phyloP scores from a whole-genome alignment of 108 stramenopile species.

The Cyclostephanos invisitatus region DNA sequence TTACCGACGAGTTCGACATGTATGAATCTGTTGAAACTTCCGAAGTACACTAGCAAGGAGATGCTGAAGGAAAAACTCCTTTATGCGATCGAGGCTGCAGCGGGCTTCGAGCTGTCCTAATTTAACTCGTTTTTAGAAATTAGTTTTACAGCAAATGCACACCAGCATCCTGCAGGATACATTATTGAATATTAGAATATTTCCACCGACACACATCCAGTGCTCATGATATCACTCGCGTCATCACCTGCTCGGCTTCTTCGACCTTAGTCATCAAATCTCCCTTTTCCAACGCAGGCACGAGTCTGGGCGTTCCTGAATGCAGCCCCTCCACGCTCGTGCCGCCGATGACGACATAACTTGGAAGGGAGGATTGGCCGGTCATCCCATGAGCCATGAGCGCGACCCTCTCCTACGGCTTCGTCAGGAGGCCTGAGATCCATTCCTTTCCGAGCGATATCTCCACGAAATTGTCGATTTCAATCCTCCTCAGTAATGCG shows the following conservation, averaged over 20 bases:
- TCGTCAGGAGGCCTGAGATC: constrained; percentile 64
- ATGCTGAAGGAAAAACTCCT: constrained; percentile 90
- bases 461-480: constrained; percentile 49
- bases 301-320: constrained; percentile 65
- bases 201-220: too few relatives aligned
- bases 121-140: not conserved
- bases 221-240: not conserved
- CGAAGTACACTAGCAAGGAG: constrained; percentile 84
- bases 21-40: constrained; percentile 98
- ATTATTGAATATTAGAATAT: too few relatives aligned
- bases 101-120: constrained; percentile 96
- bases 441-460: constrained; percentile 71
- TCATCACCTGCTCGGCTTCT: constrained; percentile 25
- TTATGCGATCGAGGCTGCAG: constrained; percentile 93
- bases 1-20: constrained; percentile 94
- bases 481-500: constrained; percentile 50
- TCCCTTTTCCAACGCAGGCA: constrained; percentile 57
- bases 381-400: constrained; percentile 70
- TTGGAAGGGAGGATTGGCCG: constrained; percentile 70
- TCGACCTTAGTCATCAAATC: constrained; percentile 34
- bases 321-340: constrained; percentile 67
- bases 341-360: constrained; percentile 70
- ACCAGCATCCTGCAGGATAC: too few relatives aligned
- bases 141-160: not conserved
- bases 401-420: constrained; percentile 58